Base-by-base conservation (phyloP, 2,329 filamentous ascomycete species). In the Colletotrichum liaoningense region DNA sequence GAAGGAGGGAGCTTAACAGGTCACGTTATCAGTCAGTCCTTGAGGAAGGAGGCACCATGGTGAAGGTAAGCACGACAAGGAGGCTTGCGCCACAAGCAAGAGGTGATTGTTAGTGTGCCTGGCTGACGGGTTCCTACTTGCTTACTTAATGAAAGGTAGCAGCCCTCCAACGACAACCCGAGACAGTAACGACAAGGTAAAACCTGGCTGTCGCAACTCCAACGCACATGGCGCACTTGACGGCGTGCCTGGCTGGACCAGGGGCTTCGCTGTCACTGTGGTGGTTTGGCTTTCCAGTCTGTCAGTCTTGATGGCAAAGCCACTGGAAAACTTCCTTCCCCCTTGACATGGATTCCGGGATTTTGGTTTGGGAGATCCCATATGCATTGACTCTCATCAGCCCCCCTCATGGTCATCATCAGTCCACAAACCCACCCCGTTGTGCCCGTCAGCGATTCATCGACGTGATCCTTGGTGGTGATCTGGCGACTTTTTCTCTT, bases 331-430 rank as follows among this genome's bases (percentile, higher is more conserved):
- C 30, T 22, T 5, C 57, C 56, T 14, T 14, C 54, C 33, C 35
- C 35, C 16, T 49, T 28, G 14, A 16, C 57, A 60, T 38, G 62
- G 24, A 57, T 56, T 57, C 22, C 11, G 28, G 49, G 9, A 33
- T 26, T 33, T 22, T 19, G 59, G 16, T 12, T 46, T 19, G 12
- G 12, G 26, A 52, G 24, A 54, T 55, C 26, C 42, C 42, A 57
- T 28, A 28, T 70, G 28, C 69, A 69, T 70, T 70, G 55, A 73
- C 67, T 35, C 16, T 60, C 67, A 62, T 65, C 66, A 69, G 66
- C 19, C 42, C 42, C 42, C 4, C 38, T 42, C 38, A 19, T 42
- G 1, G 38, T 16, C 38, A 42, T 60, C 60, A 62, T 65, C 66
- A 69, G 66, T 35, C 67, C 70, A 62, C 60, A 65, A 62, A 28